Evolutionary conservation across 169 alveolate genomes (phyloP).

Genomic region (Babesia bovis): DNA sequence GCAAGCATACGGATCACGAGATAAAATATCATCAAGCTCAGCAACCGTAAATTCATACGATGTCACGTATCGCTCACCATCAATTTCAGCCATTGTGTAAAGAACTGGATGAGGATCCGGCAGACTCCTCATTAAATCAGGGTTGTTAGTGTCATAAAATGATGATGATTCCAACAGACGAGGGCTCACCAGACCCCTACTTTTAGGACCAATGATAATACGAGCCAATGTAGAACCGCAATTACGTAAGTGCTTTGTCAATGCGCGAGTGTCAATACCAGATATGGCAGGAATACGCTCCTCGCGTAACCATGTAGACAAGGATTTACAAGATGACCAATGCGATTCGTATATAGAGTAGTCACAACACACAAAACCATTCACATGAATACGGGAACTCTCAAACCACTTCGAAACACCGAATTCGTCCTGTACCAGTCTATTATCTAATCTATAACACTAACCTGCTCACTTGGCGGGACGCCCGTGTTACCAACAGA

Average conservation of each 20-base stretch:
- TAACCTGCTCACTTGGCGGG: slow-evolving; percentile 74
- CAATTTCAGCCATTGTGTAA: slow-evolving; percentile 19
- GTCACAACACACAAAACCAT: slow-evolving; percentile 83
- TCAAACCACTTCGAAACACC: slow-evolving; percentile 78
- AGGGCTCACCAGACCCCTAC: slow-evolving; percentile 32
- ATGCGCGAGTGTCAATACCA: slow-evolving; percentile 85
- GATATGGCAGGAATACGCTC: slow-evolving; percentile 71
- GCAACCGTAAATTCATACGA: slow-evolving; percentile 15
- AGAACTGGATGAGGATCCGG: neutral
- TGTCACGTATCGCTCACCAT: slow-evolving; percentile 18
- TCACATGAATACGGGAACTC: slow-evolving; percentile 71
- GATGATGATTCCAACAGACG: slow-evolving; percentile 47
- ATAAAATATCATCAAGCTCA: slow-evolving; percentile 23
- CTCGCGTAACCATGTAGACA: slow-evolving; percentile 67
- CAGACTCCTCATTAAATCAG: slow-evolving; percentile 20
- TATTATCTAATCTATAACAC: neutral
- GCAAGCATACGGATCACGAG: slow-evolving; percentile 20
- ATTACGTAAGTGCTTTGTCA: slow-evolving; percentile 81
- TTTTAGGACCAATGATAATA: slow-evolving; percentile 63
- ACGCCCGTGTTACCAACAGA: slow-evolving; percentile 87
- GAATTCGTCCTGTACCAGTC: slow-evolving; percentile 61
- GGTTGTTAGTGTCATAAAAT: slow-evolving; percentile 27
- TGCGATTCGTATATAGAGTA: slow-evolving; percentile 73
- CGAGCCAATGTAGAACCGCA: slow-evolving; percentile 81
- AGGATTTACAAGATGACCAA: slow-evolving; percentile 66